Base-by-base conservation (phyloP, 768 basidiomycete genomes). In the Auricularia sp. region DNA sequence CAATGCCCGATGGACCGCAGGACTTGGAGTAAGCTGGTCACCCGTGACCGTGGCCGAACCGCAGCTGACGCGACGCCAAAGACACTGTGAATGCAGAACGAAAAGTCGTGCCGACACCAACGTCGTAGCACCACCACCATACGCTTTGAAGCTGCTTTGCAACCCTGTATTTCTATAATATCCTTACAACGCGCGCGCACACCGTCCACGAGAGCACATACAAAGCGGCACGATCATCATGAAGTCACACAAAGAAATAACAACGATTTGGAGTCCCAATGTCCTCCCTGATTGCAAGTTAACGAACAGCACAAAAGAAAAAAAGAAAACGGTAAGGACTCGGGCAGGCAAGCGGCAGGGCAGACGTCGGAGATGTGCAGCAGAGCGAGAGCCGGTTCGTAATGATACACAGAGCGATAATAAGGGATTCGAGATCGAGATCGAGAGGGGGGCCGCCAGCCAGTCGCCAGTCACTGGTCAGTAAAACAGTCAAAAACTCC, bases 1-100 rank as follows among this genome's bases (percentile, higher is more conserved):
- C 93, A 95, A 69, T 99, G 97, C 80, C 97, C 97, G n/a, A 95
- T 99, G 93, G 96, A 98, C 73, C 81, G 97, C 36, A 79, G 93
- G 70, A 79, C 87, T 2, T 99, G 96, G 96, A 88, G 94, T 95
- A 68, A 66, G 89, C 21, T 18, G 3, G 16, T 18, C 16, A 18
- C 5, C 3, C 10, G 21, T 6, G 6, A 13, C 5, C 47, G 21
- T 51, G 1, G 24, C 24, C 24, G 24, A 29, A 29, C 21, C 47
- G 14, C 21, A 18, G 14, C 47, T 51, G 11, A 51, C 16, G 21
- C 47, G 2, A 51, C 47, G 16, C 47, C 47, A 21, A 5, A 18
- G 44, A 18, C 16, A 21, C 16, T 51, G 47, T 51, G 16, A 51
- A 51, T 16, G 47, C 47, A 6, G 47, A 18, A 6, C 47, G 47